Conservation (phyloP, 768 basidiomycete genomes). For the Trametes cingulata region DNA sequence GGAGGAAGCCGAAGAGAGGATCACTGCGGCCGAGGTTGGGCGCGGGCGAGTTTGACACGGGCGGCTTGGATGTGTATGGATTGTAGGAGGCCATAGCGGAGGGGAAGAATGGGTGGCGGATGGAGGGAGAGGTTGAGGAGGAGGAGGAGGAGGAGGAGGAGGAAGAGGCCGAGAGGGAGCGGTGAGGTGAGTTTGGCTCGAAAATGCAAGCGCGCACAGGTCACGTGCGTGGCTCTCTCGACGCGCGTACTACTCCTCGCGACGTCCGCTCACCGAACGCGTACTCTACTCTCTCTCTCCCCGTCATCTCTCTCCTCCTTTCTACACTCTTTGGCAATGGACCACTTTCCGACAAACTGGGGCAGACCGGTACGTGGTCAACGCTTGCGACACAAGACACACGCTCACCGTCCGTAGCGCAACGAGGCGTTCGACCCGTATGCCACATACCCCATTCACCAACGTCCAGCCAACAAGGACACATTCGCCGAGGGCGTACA, state of each 20-base stretch:
- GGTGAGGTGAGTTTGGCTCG: not conserved
- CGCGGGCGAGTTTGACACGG: conserved; percentile 8
- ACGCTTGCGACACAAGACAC: not conserved
- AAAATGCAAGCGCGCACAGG: conserved; percentile 9
- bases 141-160: not conserved
- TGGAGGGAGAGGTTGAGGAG: not conserved
- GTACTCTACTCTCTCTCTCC: not conserved
- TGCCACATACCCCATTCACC: conserved; percentile 74
- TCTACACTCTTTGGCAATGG: conserved; percentile 46
- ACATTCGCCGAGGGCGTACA: conserved; percentile 67
- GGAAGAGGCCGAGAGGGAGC: not conserved
- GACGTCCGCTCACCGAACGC: not conserved
- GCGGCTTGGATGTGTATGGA: conserved; percentile 27
- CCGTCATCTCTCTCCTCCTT: not conserved
- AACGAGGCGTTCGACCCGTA: conserved; percentile 76
- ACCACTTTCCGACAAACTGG: conserved; percentile 86
- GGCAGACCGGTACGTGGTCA: conserved; percentile 63
- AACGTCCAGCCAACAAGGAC: conserved; percentile 51
- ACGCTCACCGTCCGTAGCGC: conserved; percentile 43
- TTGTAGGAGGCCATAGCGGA: conserved; percentile 21
- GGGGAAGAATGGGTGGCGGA: conserved; percentile 26
- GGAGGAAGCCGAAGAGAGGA: conserved; percentile 30
- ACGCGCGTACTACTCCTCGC: conserved; percentile 13
- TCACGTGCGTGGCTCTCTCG: conserved; percentile 12
- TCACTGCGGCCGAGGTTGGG: conserved; percentile 15